Evolutionary conservation across 2,329 filamentous ascomycete genomes (phyloP), one percentile per base, ranked within the genome.

Genomic region (Claviceps pusilla): DNA sequence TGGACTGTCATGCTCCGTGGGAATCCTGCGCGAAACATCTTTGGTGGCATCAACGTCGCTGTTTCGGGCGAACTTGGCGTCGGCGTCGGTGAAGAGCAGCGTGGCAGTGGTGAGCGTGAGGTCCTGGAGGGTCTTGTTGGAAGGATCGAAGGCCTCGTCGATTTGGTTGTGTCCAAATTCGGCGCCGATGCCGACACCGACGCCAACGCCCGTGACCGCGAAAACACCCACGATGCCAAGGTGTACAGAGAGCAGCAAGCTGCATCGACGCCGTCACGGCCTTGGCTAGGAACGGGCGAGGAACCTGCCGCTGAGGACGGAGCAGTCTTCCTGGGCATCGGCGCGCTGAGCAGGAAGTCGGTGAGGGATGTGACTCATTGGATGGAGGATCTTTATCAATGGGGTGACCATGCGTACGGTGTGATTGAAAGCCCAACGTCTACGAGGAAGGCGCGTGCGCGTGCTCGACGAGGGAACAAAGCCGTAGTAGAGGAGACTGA

Each of bases 1-100:
- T 98, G 93, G 93, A 89, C 91, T 60, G 86, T 97, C 12, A 78
- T 95, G 59, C 76, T 98, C 46, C 87, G 91, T 64, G 91, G 89
- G 9, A 96, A 95, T 62, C 93, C 93, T 0, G 83, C 84, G 2
- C 80, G 85, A 1, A 84, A 84, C 58, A 75, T 95, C 5, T 89
- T 89, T 63, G 82, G 84, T 11, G 89, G 87, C 6, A 82, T 95
- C 64, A 95, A 95, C 67, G 76, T 98, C 37, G 88, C 90, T 12
- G 87, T 86, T 7, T 89, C 88, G 39, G 91, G 93, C 19, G 91
- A 97, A 69, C 78, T 97, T 31, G 93, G 93, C 16, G 80, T 96
- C 48, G 93, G 93, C 0, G 93, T 97, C 1, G 93, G 93, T 19
- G 93, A 97, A 66, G 93, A 97, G 71, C 88, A 96, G 54, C 85